A percentile compares a stretch with the other conserved stretches of the same genome.
These are phyloP conservation scores for Babesia ovata DNA, from an alignment of 169 alveolate species.

Conservation along the genomic window DNA sequence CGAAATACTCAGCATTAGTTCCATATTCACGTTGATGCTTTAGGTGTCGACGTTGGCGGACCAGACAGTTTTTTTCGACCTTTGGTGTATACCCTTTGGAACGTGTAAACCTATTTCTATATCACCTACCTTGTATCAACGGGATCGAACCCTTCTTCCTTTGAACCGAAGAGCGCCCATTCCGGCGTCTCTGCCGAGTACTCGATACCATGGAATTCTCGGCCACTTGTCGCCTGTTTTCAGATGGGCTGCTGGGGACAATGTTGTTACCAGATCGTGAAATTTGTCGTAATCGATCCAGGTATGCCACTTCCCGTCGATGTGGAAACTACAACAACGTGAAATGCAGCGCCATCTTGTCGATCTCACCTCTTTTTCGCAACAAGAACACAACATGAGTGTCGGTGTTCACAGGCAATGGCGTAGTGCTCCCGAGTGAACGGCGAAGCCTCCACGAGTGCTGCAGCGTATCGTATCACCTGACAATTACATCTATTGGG, in stretches of 20 bases:
- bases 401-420: conserved; percentile 87
- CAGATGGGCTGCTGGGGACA: neutral
- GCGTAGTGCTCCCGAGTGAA: conserved; percentile 71
- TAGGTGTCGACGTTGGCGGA: conserved; percentile 9
- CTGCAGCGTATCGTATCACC: conserved; percentile 63
- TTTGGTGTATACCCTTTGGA: conserved; percentile 60
- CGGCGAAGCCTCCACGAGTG: conserved; percentile 54
- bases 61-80: conserved; percentile 47
- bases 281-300: conserved; percentile 87
- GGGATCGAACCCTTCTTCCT: conserved; percentile 86
- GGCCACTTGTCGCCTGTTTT: conserved; percentile 52
- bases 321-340: conserved; percentile 46
- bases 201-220: conserved; percentile 76
- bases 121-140: conserved; percentile 70
- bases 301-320: conserved; percentile 86
- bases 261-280: conserved; percentile 71
- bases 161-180: conserved; percentile 87
- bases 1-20: no score
- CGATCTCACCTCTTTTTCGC: conserved; percentile 70
- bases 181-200: conserved; percentile 84
- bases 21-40: neutral
- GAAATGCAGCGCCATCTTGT: neutral
- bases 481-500: neutral
- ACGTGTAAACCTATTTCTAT: neutral
- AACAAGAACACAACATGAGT: conserved; percentile 81